Evolutionary conservation across 371 early-diverging fungal genomes (phyloP), one percentile per base, ranked within the genome.

Genomic region (Coemansia linderi): DNA sequence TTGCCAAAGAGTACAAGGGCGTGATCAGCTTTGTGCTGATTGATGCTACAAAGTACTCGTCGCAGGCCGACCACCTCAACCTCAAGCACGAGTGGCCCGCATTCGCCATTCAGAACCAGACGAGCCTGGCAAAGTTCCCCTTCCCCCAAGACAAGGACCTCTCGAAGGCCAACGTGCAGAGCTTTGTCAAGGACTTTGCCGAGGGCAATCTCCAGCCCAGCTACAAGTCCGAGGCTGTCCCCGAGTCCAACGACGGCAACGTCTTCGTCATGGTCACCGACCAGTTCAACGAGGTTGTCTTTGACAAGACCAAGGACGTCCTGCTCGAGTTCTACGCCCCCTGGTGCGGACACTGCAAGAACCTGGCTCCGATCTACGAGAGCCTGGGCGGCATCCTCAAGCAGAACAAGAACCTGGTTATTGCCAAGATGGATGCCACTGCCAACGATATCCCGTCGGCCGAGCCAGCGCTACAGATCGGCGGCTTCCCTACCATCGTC

Each of bases 401-500:
- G 43, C 80, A 85, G 78, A 71, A 81, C 67, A 81, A 76, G 60
- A 76, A 68, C 62, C 58, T 93, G 63, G 85, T 91, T 27, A 92
- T 98, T 71, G 94, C 95, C 83, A 97, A 97, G 88, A 54, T 97
- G 89, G 97, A 97, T 73, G 95, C 90, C 77, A 94, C 95, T 46
- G 93, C 89, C 71, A 97, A 97, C 84, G 98, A 98, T 69, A 73
- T 97, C 48, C 96, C 98, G n/a, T 71, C 86, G 27, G 82, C 79
- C 66, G 85, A 84, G 57, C 41, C 66, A 0, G 85, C 85, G 12
- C 90, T 93, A 85, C 79, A 84, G 58, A 73, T 97, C 63, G 71
- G 87, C 73, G 97, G 96, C n/a, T 98, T 96, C 95, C 98, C 97
- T 57, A 98, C 97, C 57, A 85, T 98, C 62, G 92, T 91, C 80